Evolutionary conservation across 2,329 filamentous ascomycete genomes (phyloP), one percentile per base, ranked within the genome.

Genomic region (Hymenoscyphus albidus): DNA sequence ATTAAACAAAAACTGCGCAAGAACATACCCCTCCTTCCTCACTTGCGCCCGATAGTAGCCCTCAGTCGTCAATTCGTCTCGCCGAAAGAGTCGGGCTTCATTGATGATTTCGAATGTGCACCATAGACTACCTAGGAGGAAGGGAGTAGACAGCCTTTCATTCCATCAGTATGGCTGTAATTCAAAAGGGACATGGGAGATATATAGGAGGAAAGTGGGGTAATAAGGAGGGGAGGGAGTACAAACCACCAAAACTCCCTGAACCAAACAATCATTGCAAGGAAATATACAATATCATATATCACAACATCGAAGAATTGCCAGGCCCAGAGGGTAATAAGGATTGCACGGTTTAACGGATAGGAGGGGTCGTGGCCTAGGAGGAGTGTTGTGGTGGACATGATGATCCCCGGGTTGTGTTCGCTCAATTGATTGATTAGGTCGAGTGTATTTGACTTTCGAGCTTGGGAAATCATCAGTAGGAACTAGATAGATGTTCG

Each of bases 271-370:
- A 63, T 16, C 32, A 55, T 10, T 3, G 39, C 31, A 31, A 59
- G 13, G 10, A 44, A 14, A 16, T 10, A 59, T 1, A 32, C 22
- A 10, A 59, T 13, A 18, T 22, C 44, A 22, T 18, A 61, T 5
- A 58, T 13, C 12, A 22, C 16, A 2, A 35, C 32, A 12, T 38
- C 40, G 10, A 38, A 14, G 22, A 44, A 57, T 32, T 64, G 62
- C 13, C 38, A 5, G 6, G 38, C 27, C 59, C 63, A 64, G 6
- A 64, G 27, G 6, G 31, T 18, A 5, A 59, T 54, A 27, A 64
- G 54, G 2, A 58, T 16, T 18, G 54, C 54, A 40, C 51, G 38
- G 39, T 64, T 62, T 38, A 38, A 59, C 13, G 13, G 16, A 6
- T 16, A 39, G 10, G 35, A 14, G 1, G 42, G 13, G 14, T 59